Evolutionary conservation across 768 basidiomycete genomes (phyloP).

Genomic region (Saitozyma sp.): DNA sequence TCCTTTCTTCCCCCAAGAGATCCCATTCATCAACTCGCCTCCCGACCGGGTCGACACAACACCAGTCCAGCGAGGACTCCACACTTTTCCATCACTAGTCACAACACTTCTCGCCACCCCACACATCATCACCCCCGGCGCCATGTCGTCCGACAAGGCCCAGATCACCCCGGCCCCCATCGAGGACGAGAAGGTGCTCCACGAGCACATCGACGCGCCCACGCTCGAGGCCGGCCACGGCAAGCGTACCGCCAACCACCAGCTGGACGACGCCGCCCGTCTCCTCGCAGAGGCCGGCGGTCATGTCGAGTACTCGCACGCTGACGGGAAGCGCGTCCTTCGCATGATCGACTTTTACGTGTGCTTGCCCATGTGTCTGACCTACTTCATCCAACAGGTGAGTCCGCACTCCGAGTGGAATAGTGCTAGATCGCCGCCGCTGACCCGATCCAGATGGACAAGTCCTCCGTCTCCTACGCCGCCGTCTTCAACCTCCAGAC

Average conservation of each 20-base stretch:
- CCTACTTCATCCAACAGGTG: constrained; percentile 32
- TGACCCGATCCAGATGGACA: constrained; percentile 22
- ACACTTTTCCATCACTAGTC: too few relatives aligned
- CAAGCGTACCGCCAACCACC: constrained; percentile 22
- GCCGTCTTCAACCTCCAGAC: constrained; percentile 58
- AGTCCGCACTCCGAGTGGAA: not conserved
- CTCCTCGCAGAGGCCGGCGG: constrained; percentile 21
- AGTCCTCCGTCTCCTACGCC: constrained; percentile 59
- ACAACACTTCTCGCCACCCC: too few relatives aligned
- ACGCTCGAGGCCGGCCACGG: constrained; percentile 5
- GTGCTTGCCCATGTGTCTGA: constrained; percentile 27
- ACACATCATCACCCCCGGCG: too few relatives aligned
- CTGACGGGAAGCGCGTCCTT: constrained; percentile 23
- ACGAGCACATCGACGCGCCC: constrained; percentile 16
- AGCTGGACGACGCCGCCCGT: constrained; percentile 29
- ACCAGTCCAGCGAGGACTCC: too few relatives aligned
- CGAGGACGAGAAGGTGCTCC: constrained; percentile 20
- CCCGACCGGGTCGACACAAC: too few relatives aligned
- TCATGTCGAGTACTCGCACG: constrained; percentile 19
- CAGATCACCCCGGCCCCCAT: constrained; percentile 9
- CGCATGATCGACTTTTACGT: constrained; percentile 30
- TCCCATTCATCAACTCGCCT: too few relatives aligned
- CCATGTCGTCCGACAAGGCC: not conserved
- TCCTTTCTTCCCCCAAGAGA: too few relatives aligned
- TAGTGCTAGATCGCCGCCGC: not conserved